Evolutionary conservation across 768 basidiomycete species (phyloP), one percentile per base, ranked within the genome.

Genomic region (Mycena venus): DNA sequence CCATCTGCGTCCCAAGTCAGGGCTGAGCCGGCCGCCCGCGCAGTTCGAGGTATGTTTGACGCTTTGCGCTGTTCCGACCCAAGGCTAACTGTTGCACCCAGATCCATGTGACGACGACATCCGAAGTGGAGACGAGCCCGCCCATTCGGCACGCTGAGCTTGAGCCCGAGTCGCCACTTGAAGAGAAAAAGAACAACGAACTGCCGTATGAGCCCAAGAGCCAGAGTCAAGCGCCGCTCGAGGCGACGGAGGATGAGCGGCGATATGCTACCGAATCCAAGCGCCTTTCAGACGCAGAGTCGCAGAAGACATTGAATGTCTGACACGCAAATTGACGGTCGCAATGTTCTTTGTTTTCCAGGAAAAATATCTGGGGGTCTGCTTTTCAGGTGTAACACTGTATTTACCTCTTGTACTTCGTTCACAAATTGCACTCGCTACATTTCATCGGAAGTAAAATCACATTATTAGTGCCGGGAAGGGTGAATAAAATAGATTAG

Each of bases 41-140:
- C 47, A 51, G 36, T 53, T 70, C 34, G 34, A 70, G 21, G 68
- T 62, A 19, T 14, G 49, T 27, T 6, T 21, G n/a, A n/a, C n/a
- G n/a, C n/a, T n/a, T n/a, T n/a, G n/a, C n/a, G n/a, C n/a, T n/a
- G n/a, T n/a, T n/a, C n/a, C n/a, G n/a, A n/a, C n/a, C n/a, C n/a
- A n/a, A n/a, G n/a, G n/a, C n/a, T n/a, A n/a, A n/a, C n/a, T n/a
- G n/a, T n/a, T n/a, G n/a, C n/a, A n/a, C n/a, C 3, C 58, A 71
- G 70, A 56, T 71, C 15, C 70, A 56, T 36, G 70, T 71, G 23
- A 63, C 61, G 12, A 63, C 60, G n/a, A 63, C 61, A 14, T 63
- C 61, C 3, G 36, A 63, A 19, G 23, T 55, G 10, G 60, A 62
- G 3, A 62, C 29, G 4, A 63, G 70, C 23, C 70, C 70, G 8